Evolutionary conservation across 495 filamentous ascomycete genomes (phyloP).

Genomic region (Hamigera avellanea): DNA sequence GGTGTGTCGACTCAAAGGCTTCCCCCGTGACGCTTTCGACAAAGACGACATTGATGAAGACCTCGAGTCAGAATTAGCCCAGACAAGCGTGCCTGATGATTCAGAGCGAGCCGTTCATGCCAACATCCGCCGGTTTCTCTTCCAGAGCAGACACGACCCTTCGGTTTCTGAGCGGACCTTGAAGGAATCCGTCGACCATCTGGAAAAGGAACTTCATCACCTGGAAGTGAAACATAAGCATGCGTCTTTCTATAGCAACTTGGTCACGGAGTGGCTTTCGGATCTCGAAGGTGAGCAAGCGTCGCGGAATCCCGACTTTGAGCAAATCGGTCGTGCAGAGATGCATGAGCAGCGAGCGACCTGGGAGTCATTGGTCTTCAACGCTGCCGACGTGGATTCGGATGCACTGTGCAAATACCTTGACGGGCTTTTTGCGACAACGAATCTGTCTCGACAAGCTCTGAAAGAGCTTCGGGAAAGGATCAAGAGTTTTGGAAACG

Average conservation of each 20-base stretch:
- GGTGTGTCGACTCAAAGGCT: constrained; percentile 25
- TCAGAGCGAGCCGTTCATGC: constrained; percentile 15
- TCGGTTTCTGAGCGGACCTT: constrained; percentile 38
- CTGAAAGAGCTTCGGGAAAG: constrained; percentile 30
- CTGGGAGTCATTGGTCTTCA: constrained; percentile 52
- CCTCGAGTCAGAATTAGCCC: constrained; percentile 4
- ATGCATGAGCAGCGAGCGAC: constrained; percentile 37
- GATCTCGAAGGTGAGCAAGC: constrained; percentile 7
- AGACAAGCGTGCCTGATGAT: constrained; percentile 4
- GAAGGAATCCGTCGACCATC: constrained; percentile 31
- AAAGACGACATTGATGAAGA: constrained; percentile 23
- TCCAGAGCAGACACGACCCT: constrained; percentile 45
- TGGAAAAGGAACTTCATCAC: constrained; percentile 36
- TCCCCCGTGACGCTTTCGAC: constrained; percentile 26
- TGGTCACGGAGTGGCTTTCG: constrained; percentile 53
- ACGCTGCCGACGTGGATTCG: constrained; percentile 29
- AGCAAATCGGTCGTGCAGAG: constrained; percentile 30
- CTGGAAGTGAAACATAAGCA: constrained; percentile 49
- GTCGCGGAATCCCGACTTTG: constrained; percentile 12
- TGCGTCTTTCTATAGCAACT: constrained; percentile 45
- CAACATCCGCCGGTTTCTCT: constrained; percentile 39
- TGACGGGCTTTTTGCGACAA: constrained; percentile 35
- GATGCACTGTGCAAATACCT: constrained; percentile 39
- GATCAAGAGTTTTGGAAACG: constrained; percentile 32
- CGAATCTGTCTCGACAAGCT: constrained; percentile 25